Conservation (phyloP, 2,329 filamentous ascomycete genomes). For the Penicillium sp. region DNA sequence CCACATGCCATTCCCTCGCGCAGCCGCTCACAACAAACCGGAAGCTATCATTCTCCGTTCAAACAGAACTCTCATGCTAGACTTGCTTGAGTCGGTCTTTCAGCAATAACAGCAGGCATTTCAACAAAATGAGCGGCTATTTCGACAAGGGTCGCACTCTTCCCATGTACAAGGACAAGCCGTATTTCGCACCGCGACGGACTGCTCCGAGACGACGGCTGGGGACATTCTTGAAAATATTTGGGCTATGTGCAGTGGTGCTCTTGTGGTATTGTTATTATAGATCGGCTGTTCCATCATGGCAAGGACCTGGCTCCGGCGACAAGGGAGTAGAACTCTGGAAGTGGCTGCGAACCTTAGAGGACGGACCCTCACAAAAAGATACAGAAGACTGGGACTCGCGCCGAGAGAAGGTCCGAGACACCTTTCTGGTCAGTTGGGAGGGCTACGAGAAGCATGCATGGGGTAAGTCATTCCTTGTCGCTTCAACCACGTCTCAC, state of each 20-base stretch:
- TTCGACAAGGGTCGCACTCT: constrained; percentile 60
- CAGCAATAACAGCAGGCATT: constrained; percentile 20
- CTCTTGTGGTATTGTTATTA: constrained; percentile 66
- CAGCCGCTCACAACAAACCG: constrained; percentile 55
- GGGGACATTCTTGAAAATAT: constrained; percentile 55
- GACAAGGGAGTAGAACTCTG: constrained; percentile 44
- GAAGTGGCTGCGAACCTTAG: constrained; percentile 53
- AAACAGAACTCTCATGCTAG: constrained; percentile 27
- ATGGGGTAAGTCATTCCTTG: constrained; percentile 63
- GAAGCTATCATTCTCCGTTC: constrained; percentile 2
- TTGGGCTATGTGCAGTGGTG: constrained; percentile 52
- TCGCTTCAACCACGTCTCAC: not conserved
- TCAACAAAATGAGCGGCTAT: constrained; percentile 53
- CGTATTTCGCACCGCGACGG: constrained; percentile 58
- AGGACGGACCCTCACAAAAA: constrained; percentile 35
- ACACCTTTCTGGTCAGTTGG: constrained; percentile 89
- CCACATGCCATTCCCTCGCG: too few relatives aligned
- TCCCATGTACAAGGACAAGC: constrained; percentile 99
- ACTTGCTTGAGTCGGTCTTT: constrained; percentile 45
- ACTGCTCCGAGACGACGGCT: constrained; percentile 55
- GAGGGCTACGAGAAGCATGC: constrained; percentile 86
- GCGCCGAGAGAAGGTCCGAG: constrained; percentile 73
- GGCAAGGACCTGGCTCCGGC: constrained; percentile 19
- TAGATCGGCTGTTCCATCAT: constrained; percentile 17
- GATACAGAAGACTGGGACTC: constrained; percentile 64